A percentile compares a stretch with the other conserved stretches of the same genome.
These are phyloP conservation scores for Scheffersomyces amazonensis DNA, from an alignment of 805 yeast genomes.

Conservation along the genomic window DNA sequence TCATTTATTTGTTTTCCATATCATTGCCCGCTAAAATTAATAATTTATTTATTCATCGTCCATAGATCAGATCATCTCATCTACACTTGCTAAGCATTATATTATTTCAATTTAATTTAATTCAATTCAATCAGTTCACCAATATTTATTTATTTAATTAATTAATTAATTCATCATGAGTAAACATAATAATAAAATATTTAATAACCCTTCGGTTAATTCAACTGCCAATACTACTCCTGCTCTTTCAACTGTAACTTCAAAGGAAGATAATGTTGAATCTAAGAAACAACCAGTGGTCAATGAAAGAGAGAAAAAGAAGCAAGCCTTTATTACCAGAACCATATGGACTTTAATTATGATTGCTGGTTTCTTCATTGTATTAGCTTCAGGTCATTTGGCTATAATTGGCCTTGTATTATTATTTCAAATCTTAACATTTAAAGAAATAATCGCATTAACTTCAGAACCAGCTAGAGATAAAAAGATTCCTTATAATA, in stretches of 20 bases:
- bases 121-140: no score
- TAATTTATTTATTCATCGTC: no score
- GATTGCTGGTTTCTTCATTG: slow-evolving; percentile 69
- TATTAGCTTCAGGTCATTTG: slow-evolving; percentile 80
- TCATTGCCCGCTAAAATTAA: no score
- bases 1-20: no score
- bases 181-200: no score
- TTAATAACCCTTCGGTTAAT: not conserved
- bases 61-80: no score
- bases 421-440: slow-evolving; percentile 75
- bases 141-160: no score
- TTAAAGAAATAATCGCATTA: slow-evolving; percentile 83
- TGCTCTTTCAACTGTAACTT: slow-evolving; percentile 1
- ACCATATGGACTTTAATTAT: slow-evolving; percentile 92
- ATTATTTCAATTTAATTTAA: no score
- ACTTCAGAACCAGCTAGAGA: slow-evolving; percentile 84
- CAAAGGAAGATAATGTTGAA: not conserved
- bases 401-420: slow-evolving; percentile 73
- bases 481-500: slow-evolving; percentile 77
- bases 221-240: not conserved
- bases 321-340: slow-evolving; percentile 80
- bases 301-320: slow-evolving; percentile 60
- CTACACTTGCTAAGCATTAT: no score
- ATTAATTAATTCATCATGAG: no score
- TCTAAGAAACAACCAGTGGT: slow-evolving; percentile 6